Evolutionary conservation across 805 yeast genomes (phyloP).

Genomic region (Nakazawaea siamensis): DNA sequence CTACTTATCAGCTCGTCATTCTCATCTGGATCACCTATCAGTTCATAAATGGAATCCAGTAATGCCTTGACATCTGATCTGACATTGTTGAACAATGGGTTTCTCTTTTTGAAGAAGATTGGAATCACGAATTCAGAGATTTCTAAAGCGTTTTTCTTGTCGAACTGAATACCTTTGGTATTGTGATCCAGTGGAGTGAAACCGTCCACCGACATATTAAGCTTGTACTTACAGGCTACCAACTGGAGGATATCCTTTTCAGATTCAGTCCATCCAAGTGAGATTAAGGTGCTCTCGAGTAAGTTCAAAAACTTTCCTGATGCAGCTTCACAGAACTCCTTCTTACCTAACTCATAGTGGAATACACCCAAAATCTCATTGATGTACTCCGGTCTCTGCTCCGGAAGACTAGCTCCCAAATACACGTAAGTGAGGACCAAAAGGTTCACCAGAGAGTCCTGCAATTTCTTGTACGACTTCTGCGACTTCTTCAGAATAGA

Average conservation of each 20-base stretch:
- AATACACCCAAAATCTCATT: slow-evolving; percentile 46
- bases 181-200: slow-evolving; percentile 64
- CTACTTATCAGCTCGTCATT: slow-evolving; percentile 31
- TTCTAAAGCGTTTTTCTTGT: slow-evolving; percentile 16
- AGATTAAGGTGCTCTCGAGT: slow-evolving; percentile 44
- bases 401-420: slow-evolving; percentile 17
- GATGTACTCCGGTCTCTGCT: slow-evolving; percentile 17
- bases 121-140: slow-evolving; percentile 40
- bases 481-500: slow-evolving; percentile 36
- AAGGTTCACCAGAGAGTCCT: slow-evolving; percentile 33
- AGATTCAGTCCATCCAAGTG: slow-evolving; percentile 32
- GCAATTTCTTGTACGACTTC: slow-evolving; percentile 34
- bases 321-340: slow-evolving; percentile 61
- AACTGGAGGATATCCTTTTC: slow-evolving; percentile 72
- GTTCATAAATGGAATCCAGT: slow-evolving; percentile 63
- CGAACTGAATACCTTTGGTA: slow-evolving; percentile 23
- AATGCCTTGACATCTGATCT: slow-evolving; percentile 67
- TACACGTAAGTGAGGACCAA: slow-evolving; percentile 31
- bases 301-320: slow-evolving; percentile 55
- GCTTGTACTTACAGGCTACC: slow-evolving; percentile 70
- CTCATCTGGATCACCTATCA: slow-evolving; percentile 59
- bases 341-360: slow-evolving; percentile 67
- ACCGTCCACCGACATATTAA: slow-evolving; percentile 48
- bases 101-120: slow-evolving; percentile 44
- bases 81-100: slow-evolving; percentile 51